Percentiles rank a stretch among this genome's conserved stretches.
Conservation (phyloP, 2,329 filamentous ascomycete species). For the Ambrosiella cleistominuta region DNA sequence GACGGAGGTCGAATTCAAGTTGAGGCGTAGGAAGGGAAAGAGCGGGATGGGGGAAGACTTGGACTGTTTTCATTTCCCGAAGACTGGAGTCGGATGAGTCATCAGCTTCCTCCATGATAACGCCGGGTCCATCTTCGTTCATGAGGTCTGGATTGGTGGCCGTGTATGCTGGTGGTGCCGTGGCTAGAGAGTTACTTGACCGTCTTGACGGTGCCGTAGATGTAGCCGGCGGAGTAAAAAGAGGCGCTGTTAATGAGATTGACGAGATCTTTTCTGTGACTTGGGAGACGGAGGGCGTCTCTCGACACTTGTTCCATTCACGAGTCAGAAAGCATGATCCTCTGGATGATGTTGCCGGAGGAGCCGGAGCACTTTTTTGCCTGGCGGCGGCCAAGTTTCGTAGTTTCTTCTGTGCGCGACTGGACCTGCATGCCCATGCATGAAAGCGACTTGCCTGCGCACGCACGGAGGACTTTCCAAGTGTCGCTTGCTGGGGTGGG, state of each 20-base stretch:
- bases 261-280: neutral
- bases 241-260: neutral
- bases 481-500: too few relatives aligned
- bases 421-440: neutral
- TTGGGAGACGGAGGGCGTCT: neutral
- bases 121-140: neutral
- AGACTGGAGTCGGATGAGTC: neutral
- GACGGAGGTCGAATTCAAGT: slow-evolving; percentile 32
- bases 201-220: neutral
- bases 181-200: neutral
- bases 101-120: neutral
- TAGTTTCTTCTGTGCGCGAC: neutral
- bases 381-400: neutral
- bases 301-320: neutral
- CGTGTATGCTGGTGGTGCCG: neutral
- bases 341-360: neutral
- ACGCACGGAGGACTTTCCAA: neutral
- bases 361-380: neutral
- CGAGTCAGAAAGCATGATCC: neutral
- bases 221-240: neutral
- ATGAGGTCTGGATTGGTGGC: neutral
- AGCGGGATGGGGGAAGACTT: slow-evolving; percentile 23
- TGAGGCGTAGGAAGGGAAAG: slow-evolving; percentile 28
- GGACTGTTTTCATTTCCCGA: neutral
- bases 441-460: neutral